A percentile compares a stretch with the other conserved stretches of the same genome.
Conservation (phyloP, 23 red algal genomes). For the Gracilaria gracilis region DNA sequence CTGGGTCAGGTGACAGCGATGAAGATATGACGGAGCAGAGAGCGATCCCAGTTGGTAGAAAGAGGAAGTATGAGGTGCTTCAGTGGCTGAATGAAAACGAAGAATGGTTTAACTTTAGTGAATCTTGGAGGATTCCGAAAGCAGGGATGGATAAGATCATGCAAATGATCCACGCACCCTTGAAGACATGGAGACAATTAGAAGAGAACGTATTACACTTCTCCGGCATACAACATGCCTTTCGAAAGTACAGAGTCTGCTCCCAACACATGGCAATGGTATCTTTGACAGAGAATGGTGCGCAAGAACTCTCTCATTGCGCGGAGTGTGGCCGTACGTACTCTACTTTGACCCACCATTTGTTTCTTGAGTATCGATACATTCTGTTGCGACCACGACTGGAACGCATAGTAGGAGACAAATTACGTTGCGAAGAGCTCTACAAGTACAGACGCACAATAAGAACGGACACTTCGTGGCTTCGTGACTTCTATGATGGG, state of each 20-base stretch:
- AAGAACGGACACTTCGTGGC: too few species aligned
- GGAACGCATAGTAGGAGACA: background rate
- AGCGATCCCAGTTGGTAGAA: background rate
- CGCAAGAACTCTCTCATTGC: background rate
- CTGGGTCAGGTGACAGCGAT: background rate
- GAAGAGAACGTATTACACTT: background rate
- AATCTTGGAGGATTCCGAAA: background rate
- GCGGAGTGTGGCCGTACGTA: background rate
- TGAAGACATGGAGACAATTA: background rate
- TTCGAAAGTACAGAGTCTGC: background rate
- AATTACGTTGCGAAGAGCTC: constrained; percentile 4
- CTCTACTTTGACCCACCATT: background rate
- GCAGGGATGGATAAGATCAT: background rate
- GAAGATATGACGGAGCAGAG: too few species aligned
- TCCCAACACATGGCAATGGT: background rate
- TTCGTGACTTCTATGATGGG: constrained; percentile 3
- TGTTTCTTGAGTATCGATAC: background rate
- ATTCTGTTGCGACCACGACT: background rate
- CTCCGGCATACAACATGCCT: background rate
- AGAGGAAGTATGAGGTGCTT: background rate
- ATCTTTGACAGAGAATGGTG: background rate
- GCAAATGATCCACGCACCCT: background rate
- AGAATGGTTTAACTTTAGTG: background rate
- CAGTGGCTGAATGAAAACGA: background rate
- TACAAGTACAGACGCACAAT: background rate